A percentile compares a stretch with the other conserved stretches of the same genome.
Evolutionary conservation across 2,329 filamentous ascomycete species (phyloP).

Genomic region (Cadophora gregata): DNA sequence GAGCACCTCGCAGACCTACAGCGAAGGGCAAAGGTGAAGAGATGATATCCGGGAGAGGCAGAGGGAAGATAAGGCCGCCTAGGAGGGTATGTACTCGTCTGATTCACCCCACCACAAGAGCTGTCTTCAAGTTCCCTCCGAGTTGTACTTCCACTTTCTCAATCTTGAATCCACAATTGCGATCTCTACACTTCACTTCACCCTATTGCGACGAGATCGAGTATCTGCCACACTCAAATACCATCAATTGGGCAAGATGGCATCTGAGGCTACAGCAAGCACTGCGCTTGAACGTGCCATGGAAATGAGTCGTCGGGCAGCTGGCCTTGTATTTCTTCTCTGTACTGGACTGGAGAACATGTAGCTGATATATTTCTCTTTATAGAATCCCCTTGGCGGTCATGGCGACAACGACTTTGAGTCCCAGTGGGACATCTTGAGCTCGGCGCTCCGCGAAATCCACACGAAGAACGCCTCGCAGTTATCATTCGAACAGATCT

Average conservation of each 20-base stretch:
- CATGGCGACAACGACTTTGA: constrained; percentile 78
- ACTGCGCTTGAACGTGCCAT: constrained; percentile 19
- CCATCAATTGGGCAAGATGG: constrained; percentile 11
- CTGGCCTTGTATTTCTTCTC: constrained; percentile 9
- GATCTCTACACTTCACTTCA: not conserved
- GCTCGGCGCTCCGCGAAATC: constrained; percentile 81
- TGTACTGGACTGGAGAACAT: not conserved
- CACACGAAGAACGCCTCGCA: constrained; percentile 89
- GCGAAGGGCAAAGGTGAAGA: constrained; percentile 21
- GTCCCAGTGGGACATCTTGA: constrained; percentile 79
- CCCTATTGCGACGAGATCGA: not conserved
- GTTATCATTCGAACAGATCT: constrained; percentile 94
- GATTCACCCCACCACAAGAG: constrained; percentile 21
- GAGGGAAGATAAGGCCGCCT: constrained; percentile 70
- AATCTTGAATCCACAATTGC: not conserved
- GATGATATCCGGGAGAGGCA: constrained; percentile 58
- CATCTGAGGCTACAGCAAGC: constrained; percentile 6
- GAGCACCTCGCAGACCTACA: not conserved
- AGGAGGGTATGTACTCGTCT: constrained; percentile 61
- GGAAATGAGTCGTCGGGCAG: not conserved
- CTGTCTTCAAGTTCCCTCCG: not conserved
- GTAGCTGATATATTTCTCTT: constrained; percentile 18
- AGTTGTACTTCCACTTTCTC: not conserved
- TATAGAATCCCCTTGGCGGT: constrained; percentile 57
- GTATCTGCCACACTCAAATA: not conserved